phyloP scores from a whole-genome alignment of 257 asterid genomes.

The Solanum sitiens region DNA sequence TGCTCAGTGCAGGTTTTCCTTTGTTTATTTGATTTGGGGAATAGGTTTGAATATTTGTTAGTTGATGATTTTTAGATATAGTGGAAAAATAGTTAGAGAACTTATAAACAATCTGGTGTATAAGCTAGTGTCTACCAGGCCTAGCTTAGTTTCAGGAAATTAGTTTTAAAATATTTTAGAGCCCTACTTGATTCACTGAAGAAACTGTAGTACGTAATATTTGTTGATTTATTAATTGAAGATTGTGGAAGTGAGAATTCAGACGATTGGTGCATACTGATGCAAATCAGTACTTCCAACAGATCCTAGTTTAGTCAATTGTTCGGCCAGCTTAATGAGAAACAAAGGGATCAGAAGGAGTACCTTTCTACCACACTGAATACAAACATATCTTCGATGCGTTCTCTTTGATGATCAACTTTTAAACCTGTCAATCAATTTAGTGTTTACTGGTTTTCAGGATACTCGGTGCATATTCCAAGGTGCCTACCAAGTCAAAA shows the following conservation, averaged over 20 bases:
- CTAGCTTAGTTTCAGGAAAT: not conserved
- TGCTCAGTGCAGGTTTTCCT: not conserved
- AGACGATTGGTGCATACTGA: not conserved
- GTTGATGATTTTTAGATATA: not conserved
- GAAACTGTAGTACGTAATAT: not conserved
- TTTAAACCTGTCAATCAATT: not conserved
- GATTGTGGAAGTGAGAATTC: not conserved
- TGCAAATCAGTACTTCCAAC: not conserved
- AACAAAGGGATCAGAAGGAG: not conserved
- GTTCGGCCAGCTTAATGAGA: not conserved
- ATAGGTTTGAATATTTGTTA: not conserved
- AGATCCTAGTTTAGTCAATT: not conserved
- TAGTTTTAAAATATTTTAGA: not conserved
- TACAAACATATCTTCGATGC: not conserved
- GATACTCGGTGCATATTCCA: constrained; percentile 64
- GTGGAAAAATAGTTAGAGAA: not conserved
- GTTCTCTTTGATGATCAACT: not conserved
- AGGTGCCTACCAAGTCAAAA: constrained; percentile 63
- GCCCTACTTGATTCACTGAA: not conserved
- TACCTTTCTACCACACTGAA: not conserved
- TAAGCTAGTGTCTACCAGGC: not conserved
- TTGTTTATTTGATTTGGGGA: not conserved
- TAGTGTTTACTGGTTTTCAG: constrained; percentile 26
- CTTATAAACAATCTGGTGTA: not conserved
- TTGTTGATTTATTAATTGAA: not conserved